Evolutionary conservation across 2,329 filamentous ascomycete genomes (phyloP).

Genomic region (Coniochaeta sp.): DNA sequence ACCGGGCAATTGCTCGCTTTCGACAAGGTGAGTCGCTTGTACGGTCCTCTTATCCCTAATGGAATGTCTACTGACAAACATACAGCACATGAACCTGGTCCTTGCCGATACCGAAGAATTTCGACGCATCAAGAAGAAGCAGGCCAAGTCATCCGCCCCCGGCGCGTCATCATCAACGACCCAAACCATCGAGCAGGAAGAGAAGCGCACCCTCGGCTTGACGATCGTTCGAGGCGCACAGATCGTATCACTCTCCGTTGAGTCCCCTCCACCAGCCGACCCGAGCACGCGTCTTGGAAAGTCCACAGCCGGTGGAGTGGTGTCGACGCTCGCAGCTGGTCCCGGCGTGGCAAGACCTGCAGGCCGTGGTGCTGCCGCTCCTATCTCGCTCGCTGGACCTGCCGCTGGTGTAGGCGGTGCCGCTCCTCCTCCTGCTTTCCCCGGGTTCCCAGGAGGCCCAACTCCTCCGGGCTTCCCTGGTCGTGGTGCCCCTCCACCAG

Average conservation of each 20-base stretch:
- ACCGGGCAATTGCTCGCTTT: conserved; percentile 97
- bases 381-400: conserved; percentile 80
- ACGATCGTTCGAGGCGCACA: conserved; percentile 92
- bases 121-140: conserved; percentile 80
- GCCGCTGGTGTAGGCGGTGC: conserved; percentile 78
- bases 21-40: conserved; percentile 63
- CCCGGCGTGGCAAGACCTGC: conserved; percentile 88
- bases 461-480: conserved; percentile 39
- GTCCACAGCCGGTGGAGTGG: conserved; percentile 58
- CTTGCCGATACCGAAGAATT: conserved; percentile 98
- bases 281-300: conserved; percentile 83
- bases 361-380: conserved; percentile 65
- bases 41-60: neutral
- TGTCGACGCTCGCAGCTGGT: conserved; percentile 69
- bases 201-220: conserved; percentile 94
- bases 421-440: conserved; percentile 53
- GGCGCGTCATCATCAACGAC: conserved; percentile 52
- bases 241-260: conserved; percentile 90
- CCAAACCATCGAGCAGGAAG: conserved; percentile 78
- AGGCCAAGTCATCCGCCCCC: conserved; percentile 62
- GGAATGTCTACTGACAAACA: conserved; percentile 2
- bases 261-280: conserved; percentile 91
- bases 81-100: conserved; percentile 96
- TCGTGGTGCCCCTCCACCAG: conserved; percentile 44
- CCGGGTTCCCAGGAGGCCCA: conserved; percentile 41